Evolutionary conservation across 768 basidiomycete genomes (phyloP).

Genomic region (Naganishia kalamii): DNA sequence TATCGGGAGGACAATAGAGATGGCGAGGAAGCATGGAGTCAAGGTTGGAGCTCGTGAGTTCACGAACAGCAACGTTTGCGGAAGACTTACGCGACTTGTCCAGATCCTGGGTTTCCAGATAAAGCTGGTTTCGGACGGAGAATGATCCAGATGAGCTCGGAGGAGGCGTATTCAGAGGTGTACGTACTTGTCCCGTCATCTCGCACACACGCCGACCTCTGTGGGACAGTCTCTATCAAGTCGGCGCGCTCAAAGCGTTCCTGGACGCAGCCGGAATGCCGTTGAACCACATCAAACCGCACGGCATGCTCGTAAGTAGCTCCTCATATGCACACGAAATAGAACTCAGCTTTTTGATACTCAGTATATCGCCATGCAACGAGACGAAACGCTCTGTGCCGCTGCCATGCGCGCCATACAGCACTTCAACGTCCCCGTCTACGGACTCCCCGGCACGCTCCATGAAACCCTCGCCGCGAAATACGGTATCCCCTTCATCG

Average conservation of each 20-base stretch:
- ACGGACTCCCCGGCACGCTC: conserved; percentile 59
- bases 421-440: conserved; percentile 56
- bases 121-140: conserved; percentile 61
- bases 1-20: conserved; percentile 59
- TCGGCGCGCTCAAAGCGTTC: conserved; percentile 61
- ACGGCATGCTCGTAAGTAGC: conserved; percentile 47
- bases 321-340: not conserved
- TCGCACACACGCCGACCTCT: not conserved
- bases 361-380: conserved; percentile 59
- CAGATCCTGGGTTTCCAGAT: conserved; percentile 59
- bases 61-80: not conserved
- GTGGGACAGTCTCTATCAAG: conserved; percentile 56
- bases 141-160: conserved; percentile 59
- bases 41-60: conserved; percentile 56
- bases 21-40: conserved; percentile 57
- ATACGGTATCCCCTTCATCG: conserved; percentile 57
- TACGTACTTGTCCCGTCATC: conserved; percentile 36
- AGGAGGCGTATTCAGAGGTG: conserved; percentile 40
- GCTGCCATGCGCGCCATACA: conserved; percentile 56
- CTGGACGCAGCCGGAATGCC: conserved; percentile 54
- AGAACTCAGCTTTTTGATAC: not conserved
- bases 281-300: conserved; percentile 53
- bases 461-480: conserved; percentile 59
- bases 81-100: not conserved
- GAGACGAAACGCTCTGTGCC: conserved; percentile 55